Evolutionary conservation across 2,329 filamentous ascomycete species (phyloP), one percentile per base, ranked within the genome.

Genomic region (Ophidiomyces ophidiicola): DNA sequence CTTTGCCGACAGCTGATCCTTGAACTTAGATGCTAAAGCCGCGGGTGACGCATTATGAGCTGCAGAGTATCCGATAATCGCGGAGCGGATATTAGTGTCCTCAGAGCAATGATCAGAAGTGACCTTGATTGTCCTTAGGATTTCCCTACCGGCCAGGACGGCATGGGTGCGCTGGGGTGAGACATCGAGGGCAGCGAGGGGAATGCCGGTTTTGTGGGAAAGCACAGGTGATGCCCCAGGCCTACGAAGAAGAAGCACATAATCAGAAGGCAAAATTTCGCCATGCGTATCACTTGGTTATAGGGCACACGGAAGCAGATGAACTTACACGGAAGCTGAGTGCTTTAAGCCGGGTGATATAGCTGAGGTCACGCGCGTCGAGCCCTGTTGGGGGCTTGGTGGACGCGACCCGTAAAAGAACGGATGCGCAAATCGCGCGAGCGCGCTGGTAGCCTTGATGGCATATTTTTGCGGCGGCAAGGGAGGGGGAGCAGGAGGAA

Each of bases 41-140:
- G 60, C 58, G 15, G 61, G 59, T 25, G 60, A 53, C 6, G 62
- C 60, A 43, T 67, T 63, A 45, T 70, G 66, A 41, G 69, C 68
- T 5, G 66, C 65, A 24, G 72, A 67, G 53, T 71, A 72, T 48
- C 70, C 71, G 50, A 72, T 68, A 47, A 78, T 72, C 21, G 71
- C 69, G 47, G 72, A 67, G 44, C 74, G 71, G 46, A 80, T 66
- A 53, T 80, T 78, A 56, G 73, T 68, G 46, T 78, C 74, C 53
- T 80, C 76, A 39, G 68, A 67, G 30, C 72, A 74, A 43, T 63
- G 64, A 44, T 69, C 65, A 41, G 72, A 69, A 31, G 70, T 64
- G 39, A 79, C 68, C 36, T 68, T 69, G 45, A 80, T 68, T 2
- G 75, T 79, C 57, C 78, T 78, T 50, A 80, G 68, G 41, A 80